Evolutionary conservation across 176 grass and related monocot genomes (phyloP).

Genomic region (Phyllostachys edulis): DNA sequence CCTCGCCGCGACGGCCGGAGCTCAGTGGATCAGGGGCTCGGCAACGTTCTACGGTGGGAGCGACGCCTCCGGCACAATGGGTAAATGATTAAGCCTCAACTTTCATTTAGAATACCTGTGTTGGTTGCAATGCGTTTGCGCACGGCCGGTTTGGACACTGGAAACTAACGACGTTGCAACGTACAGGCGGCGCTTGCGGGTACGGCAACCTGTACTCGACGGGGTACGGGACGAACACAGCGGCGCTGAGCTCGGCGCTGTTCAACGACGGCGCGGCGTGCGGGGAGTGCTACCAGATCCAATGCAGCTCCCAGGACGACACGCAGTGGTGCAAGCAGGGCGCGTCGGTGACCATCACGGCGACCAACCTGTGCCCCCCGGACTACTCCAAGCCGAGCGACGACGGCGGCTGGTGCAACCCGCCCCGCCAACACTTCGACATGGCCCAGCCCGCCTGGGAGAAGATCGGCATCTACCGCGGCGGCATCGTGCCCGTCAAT

Average conservation of each 20-base stretch:
- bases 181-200: constrained; percentile 82
- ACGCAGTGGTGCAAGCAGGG: constrained; percentile 46
- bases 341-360: constrained; percentile 56
- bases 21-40: neutral
- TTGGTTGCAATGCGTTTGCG: neutral
- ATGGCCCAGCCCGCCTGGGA: constrained; percentile 80
- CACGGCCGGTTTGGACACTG: neutral
- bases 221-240: constrained; percentile 86
- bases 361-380: constrained; percentile 84
- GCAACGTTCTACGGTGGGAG: constrained; percentile 76
- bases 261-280: constrained; percentile 77
- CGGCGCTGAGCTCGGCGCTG: constrained; percentile 88
- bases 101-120: neutral
- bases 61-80: constrained; percentile 75
- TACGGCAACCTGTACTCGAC: constrained; percentile 83
- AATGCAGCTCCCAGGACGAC: constrained; percentile 33
- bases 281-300: constrained; percentile 74
- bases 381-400: constrained; percentile 54
- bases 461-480: constrained; percentile 59
- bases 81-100: neutral
- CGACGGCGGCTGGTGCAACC: constrained; percentile 90
- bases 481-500: constrained; percentile 58
- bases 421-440: constrained; percentile 76
- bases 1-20: constrained; percentile 25
- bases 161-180: neutral